phyloP scores from a whole-genome alignment of 345 rosid genomes.

The Dimocarpus longan region DNA sequence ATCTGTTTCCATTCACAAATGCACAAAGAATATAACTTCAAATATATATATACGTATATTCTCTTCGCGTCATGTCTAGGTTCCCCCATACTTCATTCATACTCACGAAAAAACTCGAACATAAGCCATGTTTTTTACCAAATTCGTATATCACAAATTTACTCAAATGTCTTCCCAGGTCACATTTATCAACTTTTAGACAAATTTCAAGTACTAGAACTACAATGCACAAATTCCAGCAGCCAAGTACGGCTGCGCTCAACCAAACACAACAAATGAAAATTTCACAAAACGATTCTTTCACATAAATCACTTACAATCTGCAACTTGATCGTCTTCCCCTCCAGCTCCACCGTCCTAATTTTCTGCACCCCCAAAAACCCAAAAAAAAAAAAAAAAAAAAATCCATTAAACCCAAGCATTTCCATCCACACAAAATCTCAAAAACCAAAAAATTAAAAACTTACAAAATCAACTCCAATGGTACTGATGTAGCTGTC shows the following conservation, averaged over 20 bases:
- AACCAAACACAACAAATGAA: neutral
- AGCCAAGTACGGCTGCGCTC: neutral
- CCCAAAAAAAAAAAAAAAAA: neutral
- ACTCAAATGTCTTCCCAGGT: neutral
- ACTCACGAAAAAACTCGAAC: neutral
- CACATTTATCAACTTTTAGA: neutral
- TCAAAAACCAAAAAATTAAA: neutral
- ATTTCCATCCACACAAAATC: conserved; percentile 16
- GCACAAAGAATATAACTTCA: neutral
- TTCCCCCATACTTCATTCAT: neutral
- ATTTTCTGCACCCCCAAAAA: conserved; percentile 66
- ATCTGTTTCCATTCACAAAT: neutral
- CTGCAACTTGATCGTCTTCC: conserved; percentile 78
- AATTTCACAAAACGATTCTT: neutral
- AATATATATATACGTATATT: neutral
- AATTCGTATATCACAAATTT: too few relatives aligned
- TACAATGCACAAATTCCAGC: neutral
- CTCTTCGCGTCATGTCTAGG: neutral
- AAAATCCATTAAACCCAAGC: neutral
- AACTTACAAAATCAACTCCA: conserved; percentile 85
- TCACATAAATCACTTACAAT: conserved; percentile 44
- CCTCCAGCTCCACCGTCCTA: conserved; percentile 76
- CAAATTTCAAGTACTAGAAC: neutral
- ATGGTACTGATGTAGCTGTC: conserved; percentile 87
- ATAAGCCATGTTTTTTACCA: neutral